Evolutionary conservation across 768 basidiomycete genomes (phyloP).

Genomic region (Trametes maxima): DNA sequence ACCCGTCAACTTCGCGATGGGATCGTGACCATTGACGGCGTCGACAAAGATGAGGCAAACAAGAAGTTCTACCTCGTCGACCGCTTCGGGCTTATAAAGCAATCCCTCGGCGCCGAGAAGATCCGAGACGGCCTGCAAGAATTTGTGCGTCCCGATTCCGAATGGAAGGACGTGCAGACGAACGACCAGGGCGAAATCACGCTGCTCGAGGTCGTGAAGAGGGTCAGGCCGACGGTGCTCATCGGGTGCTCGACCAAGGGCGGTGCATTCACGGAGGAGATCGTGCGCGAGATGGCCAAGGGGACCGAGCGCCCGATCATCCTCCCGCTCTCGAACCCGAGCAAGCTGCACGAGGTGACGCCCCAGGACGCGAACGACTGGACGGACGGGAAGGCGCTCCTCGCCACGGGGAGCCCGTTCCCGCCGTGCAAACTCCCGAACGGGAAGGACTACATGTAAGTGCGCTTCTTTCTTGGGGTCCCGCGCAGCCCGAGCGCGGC

Average conservation of each 20-base stretch:
- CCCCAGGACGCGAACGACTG: slow-evolving; percentile 76
- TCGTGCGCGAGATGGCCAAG: slow-evolving; percentile 68
- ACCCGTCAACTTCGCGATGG: slow-evolving; percentile 76
- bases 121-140: slow-evolving; percentile 52
- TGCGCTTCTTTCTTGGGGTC: slow-evolving; percentile 3
- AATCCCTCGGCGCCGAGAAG: slow-evolving; percentile 45
- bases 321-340: slow-evolving; percentile 83
- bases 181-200: slow-evolving; percentile 45
- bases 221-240: slow-evolving; percentile 76
- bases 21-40: slow-evolving; percentile 54
- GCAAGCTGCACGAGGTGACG: slow-evolving; percentile 69
- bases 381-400: slow-evolving; percentile 76
- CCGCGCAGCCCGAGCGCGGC: not conserved
- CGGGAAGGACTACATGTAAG: slow-evolving; percentile 68
- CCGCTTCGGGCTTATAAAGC: slow-evolving; percentile 58
- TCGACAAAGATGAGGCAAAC: slow-evolving; percentile 62
- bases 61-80: slow-evolving; percentile 75
- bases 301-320: slow-evolving; percentile 77
- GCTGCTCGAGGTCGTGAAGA: slow-evolving; percentile 70
- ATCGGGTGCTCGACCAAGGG: slow-evolving; percentile 82
- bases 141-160: slow-evolving; percentile 59
- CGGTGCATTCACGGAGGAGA: slow-evolving; percentile 76
- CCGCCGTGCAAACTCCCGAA: slow-evolving; percentile 65
- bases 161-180: slow-evolving; percentile 47
- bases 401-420: slow-evolving; percentile 88